A percentile compares a stretch with the other conserved stretches of the same genome.
Evolutionary conservation across 148 eudicot genomes (phyloP).

Genomic region (Chenopodium suecicum): DNA sequence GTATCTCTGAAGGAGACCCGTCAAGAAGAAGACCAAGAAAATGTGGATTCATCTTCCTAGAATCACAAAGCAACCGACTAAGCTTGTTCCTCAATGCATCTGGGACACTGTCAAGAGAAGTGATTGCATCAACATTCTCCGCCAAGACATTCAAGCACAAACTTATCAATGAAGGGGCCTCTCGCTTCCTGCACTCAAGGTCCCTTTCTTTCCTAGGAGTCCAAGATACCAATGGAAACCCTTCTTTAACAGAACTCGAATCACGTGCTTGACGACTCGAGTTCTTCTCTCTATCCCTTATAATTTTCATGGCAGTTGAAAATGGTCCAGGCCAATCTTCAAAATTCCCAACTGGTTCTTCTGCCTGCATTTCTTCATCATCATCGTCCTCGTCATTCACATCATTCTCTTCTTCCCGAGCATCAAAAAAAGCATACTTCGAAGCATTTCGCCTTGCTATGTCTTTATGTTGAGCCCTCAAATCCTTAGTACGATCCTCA

Average conservation of each 20-base stretch:
- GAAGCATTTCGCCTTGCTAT: constrained; percentile 58
- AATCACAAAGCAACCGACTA: constrained; percentile 61
- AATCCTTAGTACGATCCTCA: neutral
- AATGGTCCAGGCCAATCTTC: constrained; percentile 98
- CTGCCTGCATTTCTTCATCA: constrained; percentile 35
- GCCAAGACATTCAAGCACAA: constrained; percentile 53
- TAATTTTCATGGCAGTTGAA: constrained; percentile 85
- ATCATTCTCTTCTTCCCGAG: constrained; percentile 34
- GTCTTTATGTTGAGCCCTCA: constrained; percentile 34
- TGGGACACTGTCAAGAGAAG: constrained; percentile 68
- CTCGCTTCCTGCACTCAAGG: constrained; percentile 15
- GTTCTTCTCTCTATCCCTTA: constrained; percentile 57
- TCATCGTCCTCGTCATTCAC: constrained; percentile 23
- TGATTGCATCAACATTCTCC: constrained; percentile 69
- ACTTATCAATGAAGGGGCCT: constrained; percentile 49
- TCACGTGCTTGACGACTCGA: constrained; percentile 18
- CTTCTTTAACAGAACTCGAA: constrained; percentile 21
- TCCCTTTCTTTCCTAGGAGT: constrained; percentile 39
- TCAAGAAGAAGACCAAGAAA: constrained; percentile 65
- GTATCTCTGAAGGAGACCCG: constrained; percentile 79
- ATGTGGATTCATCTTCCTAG: constrained; percentile 60
- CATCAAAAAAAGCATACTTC: constrained; percentile 58
- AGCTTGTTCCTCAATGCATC: constrained; percentile 74
- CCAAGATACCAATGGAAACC: constrained; percentile 51
- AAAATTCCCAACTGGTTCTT: constrained; percentile 20